Evolutionary conservation across 441 rosid genomes (phyloP).

Genomic region (Jatropha multifida): DNA sequence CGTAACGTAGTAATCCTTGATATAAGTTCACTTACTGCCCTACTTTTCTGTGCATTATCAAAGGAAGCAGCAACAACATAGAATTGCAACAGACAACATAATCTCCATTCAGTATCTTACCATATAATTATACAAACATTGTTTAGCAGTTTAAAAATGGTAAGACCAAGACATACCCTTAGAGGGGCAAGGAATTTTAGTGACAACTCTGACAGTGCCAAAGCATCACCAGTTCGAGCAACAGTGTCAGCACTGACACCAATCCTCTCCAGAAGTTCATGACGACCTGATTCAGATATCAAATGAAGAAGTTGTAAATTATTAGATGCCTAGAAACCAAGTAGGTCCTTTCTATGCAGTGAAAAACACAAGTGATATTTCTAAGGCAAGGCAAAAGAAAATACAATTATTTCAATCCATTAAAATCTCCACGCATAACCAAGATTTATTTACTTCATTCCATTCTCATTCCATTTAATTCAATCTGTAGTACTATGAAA

Average conservation of each 20-base stretch:
- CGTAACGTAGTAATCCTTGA: neutral
- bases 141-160: slow-evolving; percentile 3
- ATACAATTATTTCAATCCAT: neutral
- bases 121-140: neutral
- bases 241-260: slow-evolving; percentile 62
- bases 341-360: neutral
- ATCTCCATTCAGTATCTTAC: neutral
- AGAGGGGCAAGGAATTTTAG: slow-evolving; percentile 70
- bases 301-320: neutral
- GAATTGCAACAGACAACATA: neutral
- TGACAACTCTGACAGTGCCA: slow-evolving; percentile 63
- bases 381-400: neutral
- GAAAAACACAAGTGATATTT: neutral
- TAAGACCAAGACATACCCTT: slow-evolving; percentile 42
- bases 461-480: neutral
- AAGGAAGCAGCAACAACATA: neutral
- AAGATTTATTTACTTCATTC: neutral
- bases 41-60: neutral
- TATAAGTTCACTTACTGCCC: neutral
- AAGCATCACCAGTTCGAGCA: slow-evolving; percentile 59
- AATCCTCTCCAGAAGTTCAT: slow-evolving; percentile 61
- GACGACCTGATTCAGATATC: slow-evolving; percentile 49
- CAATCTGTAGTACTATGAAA: neutral
- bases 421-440: neutral
- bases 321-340: neutral